Conservation (phyloP, 1,139 yeast genomes). For the Hyphopichia wangnamkhiaoensis region DNA sequence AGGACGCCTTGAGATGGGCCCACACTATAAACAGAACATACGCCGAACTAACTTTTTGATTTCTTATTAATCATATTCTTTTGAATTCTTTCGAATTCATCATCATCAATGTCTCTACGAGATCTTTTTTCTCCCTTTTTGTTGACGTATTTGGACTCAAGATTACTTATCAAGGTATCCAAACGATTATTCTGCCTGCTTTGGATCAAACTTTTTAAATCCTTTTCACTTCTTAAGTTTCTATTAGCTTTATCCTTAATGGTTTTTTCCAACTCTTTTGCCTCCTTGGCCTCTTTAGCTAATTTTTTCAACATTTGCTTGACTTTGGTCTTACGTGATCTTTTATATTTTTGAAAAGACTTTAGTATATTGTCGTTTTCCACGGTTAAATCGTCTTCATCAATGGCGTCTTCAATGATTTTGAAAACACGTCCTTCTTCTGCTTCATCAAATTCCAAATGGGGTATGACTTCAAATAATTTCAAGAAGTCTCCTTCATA, state of each 20-base stretch:
- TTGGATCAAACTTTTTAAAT: conserved; percentile 53
- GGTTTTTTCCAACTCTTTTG: conserved; percentile 57
- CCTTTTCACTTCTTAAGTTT: conserved; percentile 35
- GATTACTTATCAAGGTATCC: conserved; percentile 47
- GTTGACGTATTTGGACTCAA: conserved; percentile 57
- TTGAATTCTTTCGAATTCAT: conserved; percentile 33
- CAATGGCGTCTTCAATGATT: conserved; percentile 49
- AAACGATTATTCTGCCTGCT: conserved; percentile 43
- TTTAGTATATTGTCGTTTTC: conserved; percentile 27
- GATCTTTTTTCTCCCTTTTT: conserved; percentile 38
- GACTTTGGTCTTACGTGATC: conserved; percentile 46
- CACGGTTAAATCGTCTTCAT: conserved; percentile 27
- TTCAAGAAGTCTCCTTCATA: conserved; percentile 70
- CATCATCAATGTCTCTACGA: conserved; percentile 32
- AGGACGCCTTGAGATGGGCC: no score
- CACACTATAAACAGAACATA: no score
- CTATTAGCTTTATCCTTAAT: conserved; percentile 40
- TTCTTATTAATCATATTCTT: conserved; percentile 16
- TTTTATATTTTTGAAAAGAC: conserved; percentile 57
- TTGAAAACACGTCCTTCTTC: conserved; percentile 62
- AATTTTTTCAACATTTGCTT: conserved; percentile 48
- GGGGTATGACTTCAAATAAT: conserved; percentile 75
- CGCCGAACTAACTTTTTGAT: background rate
- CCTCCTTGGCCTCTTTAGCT: conserved; percentile 67
- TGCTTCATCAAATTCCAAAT: conserved; percentile 61